phyloP scores from a whole-genome alignment of 139 green algal genomes.

The Nannochloris sp. region DNA sequence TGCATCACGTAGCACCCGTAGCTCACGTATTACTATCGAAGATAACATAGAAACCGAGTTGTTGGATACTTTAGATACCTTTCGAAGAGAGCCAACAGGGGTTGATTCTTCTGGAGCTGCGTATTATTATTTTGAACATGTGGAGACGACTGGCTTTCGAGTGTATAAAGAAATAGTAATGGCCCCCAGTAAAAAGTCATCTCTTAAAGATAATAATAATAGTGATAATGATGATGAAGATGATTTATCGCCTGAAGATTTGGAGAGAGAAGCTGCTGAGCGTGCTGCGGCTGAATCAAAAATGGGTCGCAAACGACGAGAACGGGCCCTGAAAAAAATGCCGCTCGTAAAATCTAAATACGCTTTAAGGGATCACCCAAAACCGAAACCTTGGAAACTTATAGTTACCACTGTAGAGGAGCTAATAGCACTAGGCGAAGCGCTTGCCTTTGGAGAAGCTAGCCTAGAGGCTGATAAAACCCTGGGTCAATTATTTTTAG shows the following conservation, averaged over 20 bases:
- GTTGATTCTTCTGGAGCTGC: background rate
- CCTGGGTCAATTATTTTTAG: background rate
- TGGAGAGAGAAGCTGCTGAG: background rate
- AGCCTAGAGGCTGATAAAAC: background rate
- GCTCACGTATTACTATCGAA: background rate
- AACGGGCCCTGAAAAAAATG: background rate
- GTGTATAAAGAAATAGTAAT: constrained; percentile 6
- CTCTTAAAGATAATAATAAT: background rate
- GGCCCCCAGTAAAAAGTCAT: background rate
- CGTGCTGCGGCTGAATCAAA: background rate
- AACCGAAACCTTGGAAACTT: constrained; percentile 12
- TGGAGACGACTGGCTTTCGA: constrained; percentile 3
- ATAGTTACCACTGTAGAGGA: constrained; percentile 10
- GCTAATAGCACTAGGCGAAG: constrained; percentile 4
- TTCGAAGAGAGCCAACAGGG: constrained; percentile 10
- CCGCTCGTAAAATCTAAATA: background rate
- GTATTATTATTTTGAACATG: constrained; percentile 22
- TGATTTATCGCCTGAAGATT: background rate
- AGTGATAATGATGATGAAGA: background rate
- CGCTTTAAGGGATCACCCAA: background rate
- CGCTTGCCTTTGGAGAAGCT: background rate
- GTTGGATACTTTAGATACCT: constrained; percentile 11
- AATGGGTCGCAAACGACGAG: background rate
- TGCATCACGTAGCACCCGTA: background rate
- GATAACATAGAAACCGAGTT: background rate